A percentile compares a stretch with the other conserved stretches of the same genome.
Evolutionary conservation across 1,284 basidiomycete species (phyloP).

Genomic region (Mycosarcoma mackinlayi): DNA sequence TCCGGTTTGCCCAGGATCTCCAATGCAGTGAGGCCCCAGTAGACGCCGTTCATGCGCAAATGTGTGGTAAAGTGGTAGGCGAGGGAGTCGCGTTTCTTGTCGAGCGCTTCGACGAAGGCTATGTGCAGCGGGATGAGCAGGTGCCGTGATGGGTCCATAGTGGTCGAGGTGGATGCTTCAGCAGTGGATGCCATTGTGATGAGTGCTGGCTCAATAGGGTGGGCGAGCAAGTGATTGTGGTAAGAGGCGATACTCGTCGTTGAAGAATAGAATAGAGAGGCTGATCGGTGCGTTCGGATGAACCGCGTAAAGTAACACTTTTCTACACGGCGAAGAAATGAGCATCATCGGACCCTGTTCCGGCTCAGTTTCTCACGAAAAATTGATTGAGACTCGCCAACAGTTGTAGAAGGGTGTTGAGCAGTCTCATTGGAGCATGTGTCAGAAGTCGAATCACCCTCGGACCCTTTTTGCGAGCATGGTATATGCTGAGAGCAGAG

Average conservation of each 20-base stretch:
- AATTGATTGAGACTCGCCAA: constrained; percentile 31
- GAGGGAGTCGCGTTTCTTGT: constrained; percentile 54
- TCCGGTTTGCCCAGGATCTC: constrained; percentile 82
- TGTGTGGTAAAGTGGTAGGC: constrained; percentile 92
- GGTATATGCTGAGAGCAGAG: too few species aligned
- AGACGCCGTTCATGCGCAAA: constrained; percentile 92
- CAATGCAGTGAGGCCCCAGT: constrained; percentile 93
- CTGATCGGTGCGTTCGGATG: constrained; percentile 23
- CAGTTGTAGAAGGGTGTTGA: too few species aligned
- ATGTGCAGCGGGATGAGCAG: constrained; percentile 46
- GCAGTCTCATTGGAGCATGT: constrained; percentile 20
- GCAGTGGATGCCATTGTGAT: not conserved
- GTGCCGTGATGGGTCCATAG: constrained; percentile 5
- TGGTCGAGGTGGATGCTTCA: not conserved
- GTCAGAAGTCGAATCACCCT: constrained; percentile 13
- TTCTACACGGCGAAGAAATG: constrained; percentile 3
- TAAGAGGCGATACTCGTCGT: too few species aligned
- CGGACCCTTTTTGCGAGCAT: constrained; percentile 1
- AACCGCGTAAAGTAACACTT: constrained; percentile 25
- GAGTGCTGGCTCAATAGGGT: not conserved
- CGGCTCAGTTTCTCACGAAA: constrained; percentile 1
- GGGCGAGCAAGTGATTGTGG: too few species aligned
- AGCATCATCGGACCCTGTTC: constrained; percentile 19
- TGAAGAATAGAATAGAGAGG: constrained; percentile 3
- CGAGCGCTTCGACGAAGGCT: constrained; percentile 45